Conservation (phyloP, 768 basidiomycete genomes). For the Rhodosporidiobolus odoratus region DNA sequence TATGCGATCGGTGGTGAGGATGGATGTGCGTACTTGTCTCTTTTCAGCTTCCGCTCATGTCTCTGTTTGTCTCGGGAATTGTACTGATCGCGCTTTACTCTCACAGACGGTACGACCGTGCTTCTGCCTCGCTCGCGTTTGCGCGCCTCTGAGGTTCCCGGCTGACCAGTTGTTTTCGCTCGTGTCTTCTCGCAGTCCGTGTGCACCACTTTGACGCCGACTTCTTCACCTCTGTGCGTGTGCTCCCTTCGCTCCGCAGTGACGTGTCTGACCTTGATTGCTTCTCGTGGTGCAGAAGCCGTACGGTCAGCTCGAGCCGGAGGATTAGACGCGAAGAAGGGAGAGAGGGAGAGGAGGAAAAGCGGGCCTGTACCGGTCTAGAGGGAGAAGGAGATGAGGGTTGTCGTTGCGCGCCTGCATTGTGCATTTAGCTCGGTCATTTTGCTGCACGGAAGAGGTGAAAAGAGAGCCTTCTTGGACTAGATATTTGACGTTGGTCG, state of each 20-base stretch:
- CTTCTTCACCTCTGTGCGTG: constrained; percentile 57
- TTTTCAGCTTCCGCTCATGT: too few species aligned
- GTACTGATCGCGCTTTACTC: background rate
- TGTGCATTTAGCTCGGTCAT: constrained; percentile 3
- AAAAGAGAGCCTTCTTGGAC: background rate
- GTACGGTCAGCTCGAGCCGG: constrained; percentile 79
- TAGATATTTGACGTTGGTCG: too few species aligned
- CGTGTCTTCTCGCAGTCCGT: constrained; percentile 50
- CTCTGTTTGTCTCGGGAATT: background rate
- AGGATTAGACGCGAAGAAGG: constrained; percentile 50
- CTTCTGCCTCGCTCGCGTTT: background rate
- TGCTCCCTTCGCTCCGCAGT: background rate
- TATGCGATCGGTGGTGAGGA: constrained; percentile 97
- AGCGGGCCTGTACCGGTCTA: background rate
- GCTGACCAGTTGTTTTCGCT: background rate
- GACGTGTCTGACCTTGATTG: background rate
- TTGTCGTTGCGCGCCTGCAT: background rate
- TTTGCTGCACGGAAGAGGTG: background rate
- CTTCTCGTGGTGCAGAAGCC: constrained; percentile 53
- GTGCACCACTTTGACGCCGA: constrained; percentile 91
- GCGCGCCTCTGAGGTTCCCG: background rate
- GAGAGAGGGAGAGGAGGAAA: background rate
- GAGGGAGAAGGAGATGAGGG: too few species aligned
- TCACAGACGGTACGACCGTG: too few species aligned
- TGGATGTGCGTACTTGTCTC: constrained; percentile 46